These are phyloP conservation scores for Trichocomaceae sp. DNA, from an alignment of 2,329 filamentous ascomycete species.

Conservation along the genomic window DNA sequence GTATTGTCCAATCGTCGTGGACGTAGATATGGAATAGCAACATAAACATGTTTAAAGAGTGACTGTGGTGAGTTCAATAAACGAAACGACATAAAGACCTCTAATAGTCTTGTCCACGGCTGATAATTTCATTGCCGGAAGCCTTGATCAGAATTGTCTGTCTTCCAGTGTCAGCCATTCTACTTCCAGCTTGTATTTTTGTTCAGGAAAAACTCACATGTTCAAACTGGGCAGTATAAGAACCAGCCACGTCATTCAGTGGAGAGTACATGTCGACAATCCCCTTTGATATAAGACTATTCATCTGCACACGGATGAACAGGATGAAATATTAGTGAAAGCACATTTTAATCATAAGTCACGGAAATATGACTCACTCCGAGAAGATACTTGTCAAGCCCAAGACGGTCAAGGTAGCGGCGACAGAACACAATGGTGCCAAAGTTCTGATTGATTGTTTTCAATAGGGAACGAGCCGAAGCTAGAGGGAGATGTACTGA, in stretches of 20 bases:
- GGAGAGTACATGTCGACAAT: slow-evolving; percentile 54
- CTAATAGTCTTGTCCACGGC: slow-evolving; percentile 32
- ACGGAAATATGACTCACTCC: slow-evolving; percentile 39
- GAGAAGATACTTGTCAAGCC: slow-evolving; percentile 52
- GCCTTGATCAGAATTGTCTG: slow-evolving; percentile 36
- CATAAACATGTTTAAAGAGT: background rate
- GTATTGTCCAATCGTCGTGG: background rate
- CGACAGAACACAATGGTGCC: slow-evolving; percentile 56
- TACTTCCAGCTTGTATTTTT: background rate
- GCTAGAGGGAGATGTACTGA: slow-evolving; percentile 38
- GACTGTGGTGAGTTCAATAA: slow-evolving; percentile 3
- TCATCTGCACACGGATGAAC: slow-evolving; percentile 41
- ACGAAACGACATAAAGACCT: background rate
- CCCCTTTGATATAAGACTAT: slow-evolving; percentile 51
- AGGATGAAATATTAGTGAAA: background rate
- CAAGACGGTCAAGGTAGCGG: slow-evolving; percentile 59
- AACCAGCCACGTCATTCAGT: slow-evolving; percentile 52
- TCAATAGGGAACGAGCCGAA: slow-evolving; percentile 52
- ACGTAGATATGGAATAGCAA: background rate
- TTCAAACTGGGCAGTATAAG: slow-evolving; percentile 60
- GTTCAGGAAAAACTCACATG: slow-evolving; percentile 36
- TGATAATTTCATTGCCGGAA: slow-evolving; percentile 38
- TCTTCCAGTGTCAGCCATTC: slow-evolving; percentile 3
- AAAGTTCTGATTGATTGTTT: slow-evolving; percentile 57
- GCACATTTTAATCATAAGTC: background rate